Base-by-base conservation (phyloP, 139 green algal genomes). In the Coelastrella sp. region DNA sequence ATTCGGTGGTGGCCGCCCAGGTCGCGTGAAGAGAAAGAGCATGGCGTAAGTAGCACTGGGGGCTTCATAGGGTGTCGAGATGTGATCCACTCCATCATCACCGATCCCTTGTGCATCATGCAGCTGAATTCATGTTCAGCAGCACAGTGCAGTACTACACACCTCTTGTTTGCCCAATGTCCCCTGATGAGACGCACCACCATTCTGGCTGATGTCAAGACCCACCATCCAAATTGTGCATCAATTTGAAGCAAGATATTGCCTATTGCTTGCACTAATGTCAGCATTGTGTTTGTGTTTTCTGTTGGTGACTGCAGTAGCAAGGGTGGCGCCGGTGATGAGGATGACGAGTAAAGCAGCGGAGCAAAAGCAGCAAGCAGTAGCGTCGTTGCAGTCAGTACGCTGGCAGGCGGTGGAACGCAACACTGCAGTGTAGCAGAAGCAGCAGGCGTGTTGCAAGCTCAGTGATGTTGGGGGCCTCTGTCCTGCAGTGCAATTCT, bases 1-100 rank as follows among this genome's bases (percentile, higher is more conserved):
- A 88, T 99, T 99, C 91, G 97, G 98, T 67, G 97, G 97, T 83
- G 98, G 98, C 88, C 94, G 96, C 63, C 97, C 98, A 63, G 98
- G 98, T 64, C 97, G 98, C 89, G 91, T 96, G 17, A 99, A 99
- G 96, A 87, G 90, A 62, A 92, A 90, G 87, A 91, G 86, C 69
- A 57, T 43, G 78, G 86, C 87, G 81, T 88, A 79, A 89, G 79
- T 89, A n/a, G 32, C 21, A 38, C 13, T 73, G 30, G 6, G 6
- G n/a, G n/a, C 64, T 43, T 35, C 40, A 60, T 57, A 13, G 11
- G 15, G 15, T 71, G 62, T 43, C 62, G 19, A 30, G 27, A 71
- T 32, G 59, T 66, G 72, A 57, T 57, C 11, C n/a, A n/a, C n/a
- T n/a, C n/a, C n/a, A n/a, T n/a, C n/a, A n/a, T n/a, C n/a, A n/a